Evolutionary conservation across 2,329 filamentous ascomycete species (phyloP).

Genomic region (Verticillium tricorpus): DNA sequence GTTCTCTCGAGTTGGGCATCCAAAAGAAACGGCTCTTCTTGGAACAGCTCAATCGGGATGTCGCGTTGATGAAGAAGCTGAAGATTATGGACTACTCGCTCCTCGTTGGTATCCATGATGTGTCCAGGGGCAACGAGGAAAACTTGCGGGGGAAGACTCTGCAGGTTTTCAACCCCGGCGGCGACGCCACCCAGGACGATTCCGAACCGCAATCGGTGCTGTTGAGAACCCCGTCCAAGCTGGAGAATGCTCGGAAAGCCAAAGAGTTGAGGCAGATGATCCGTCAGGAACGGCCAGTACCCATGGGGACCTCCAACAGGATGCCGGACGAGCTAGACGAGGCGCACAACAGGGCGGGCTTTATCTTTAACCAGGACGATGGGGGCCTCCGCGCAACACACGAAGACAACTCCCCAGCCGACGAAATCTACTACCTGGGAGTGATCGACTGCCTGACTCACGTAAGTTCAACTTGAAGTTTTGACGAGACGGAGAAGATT

Average conservation of each 20-base stretch:
- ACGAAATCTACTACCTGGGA: slow-evolving; percentile 96
- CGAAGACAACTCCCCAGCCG: slow-evolving; percentile 76
- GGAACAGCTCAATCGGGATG: slow-evolving; percentile 83
- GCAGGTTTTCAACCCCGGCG: slow-evolving; percentile 88
- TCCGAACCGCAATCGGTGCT: slow-evolving; percentile 58
- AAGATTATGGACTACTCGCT: slow-evolving; percentile 99
- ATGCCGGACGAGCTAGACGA: slow-evolving; percentile 89
- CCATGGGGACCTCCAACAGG: slow-evolving; percentile 75
- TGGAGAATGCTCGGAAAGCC: slow-evolving; percentile 88
- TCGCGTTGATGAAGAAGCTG: slow-evolving; percentile 77
- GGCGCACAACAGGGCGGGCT: slow-evolving; percentile 62
- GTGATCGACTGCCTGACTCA: slow-evolving; percentile 98
- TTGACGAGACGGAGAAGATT: background rate
- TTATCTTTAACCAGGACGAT: slow-evolving; percentile 90
- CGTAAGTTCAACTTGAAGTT: slow-evolving; percentile 50
- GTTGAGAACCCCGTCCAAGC: slow-evolving; percentile 84
- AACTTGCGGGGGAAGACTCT: slow-evolving; percentile 86
- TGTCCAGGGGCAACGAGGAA: slow-evolving; percentile 88
- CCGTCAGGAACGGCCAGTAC: slow-evolving; percentile 87
- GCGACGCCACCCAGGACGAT: slow-evolving; percentile 58
- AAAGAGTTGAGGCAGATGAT: slow-evolving; percentile 88
- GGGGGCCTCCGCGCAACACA: slow-evolving; percentile 91
- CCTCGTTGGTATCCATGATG: slow-evolving; percentile 88
- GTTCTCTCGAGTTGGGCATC: slow-evolving; percentile 83
- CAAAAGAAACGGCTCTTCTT: slow-evolving; percentile 85